phyloP scores from a whole-genome alignment of 148 eudicot species.

The Rheum nobile region DNA sequence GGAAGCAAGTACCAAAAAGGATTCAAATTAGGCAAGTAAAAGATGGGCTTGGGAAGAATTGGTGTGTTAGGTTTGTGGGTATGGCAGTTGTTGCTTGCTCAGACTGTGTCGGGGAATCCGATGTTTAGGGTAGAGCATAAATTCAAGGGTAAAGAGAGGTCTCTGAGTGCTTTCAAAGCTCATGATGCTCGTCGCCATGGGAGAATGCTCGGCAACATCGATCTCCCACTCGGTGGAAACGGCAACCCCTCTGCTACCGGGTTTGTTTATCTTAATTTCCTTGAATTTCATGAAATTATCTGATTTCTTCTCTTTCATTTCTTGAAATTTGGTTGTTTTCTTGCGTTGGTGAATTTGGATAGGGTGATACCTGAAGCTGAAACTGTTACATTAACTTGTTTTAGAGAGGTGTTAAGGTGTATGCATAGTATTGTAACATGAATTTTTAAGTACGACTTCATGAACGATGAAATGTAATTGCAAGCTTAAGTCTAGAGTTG shows the following conservation, averaged over 20 bases:
- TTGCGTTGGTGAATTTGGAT: neutral
- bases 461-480: neutral
- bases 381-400: neutral
- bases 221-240: conserved; percentile 69
- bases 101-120: conserved; percentile 25
- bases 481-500: neutral
- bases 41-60: conserved; percentile 22
- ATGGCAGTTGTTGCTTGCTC: conserved; percentile 10
- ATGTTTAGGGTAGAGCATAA: conserved; percentile 56
- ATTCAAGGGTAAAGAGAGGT: conserved; percentile 26
- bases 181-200: conserved; percentile 65
- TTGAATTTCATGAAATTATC: neutral
- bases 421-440: neutral
- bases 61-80: conserved; percentile 17
- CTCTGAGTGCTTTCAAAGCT: conserved; percentile 29
- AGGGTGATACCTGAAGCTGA: neutral
- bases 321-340: neutral
- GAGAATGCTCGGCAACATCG: conserved; percentile 43
- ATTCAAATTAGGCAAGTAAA: neutral
- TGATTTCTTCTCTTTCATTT: neutral
- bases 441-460: neutral
- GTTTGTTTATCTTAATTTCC: conserved; percentile 27
- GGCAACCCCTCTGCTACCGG: conserved; percentile 56
- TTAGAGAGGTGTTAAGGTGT: neutral
- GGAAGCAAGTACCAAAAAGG: neutral